These are phyloP conservation scores for Russula brevipes DNA, from an alignment of 768 basidiomycete genomes.

Conservation along the genomic window DNA sequence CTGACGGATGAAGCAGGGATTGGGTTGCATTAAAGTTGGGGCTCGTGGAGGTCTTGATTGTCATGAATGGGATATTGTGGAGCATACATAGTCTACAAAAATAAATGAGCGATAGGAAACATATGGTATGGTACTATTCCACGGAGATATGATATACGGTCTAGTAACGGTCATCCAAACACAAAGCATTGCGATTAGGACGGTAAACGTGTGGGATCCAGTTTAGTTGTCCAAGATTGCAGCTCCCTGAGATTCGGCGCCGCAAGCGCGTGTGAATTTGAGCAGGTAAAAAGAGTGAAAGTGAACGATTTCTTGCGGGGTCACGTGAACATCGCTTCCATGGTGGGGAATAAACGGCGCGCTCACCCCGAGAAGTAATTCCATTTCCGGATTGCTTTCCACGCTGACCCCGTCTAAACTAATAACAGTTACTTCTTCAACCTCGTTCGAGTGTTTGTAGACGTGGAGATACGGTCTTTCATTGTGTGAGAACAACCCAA, in stretches of 20 bases:
- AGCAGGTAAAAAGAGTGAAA: slow-evolving; percentile 87
- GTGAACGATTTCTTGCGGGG: slow-evolving; percentile 65
- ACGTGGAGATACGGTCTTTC: slow-evolving; percentile 84
- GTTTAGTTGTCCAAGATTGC: slow-evolving; percentile 75
- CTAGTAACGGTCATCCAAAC: slow-evolving; percentile 8
- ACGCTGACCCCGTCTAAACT: slow-evolving; percentile 82
- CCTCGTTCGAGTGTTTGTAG: slow-evolving; percentile 77
- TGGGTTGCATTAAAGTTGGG: background rate
- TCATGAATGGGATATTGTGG: slow-evolving; percentile 19
- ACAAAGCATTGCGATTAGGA: slow-evolving; percentile 15
- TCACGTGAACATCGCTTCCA: background rate
- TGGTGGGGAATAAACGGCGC: background rate
- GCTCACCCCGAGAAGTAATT: slow-evolving; percentile 67
- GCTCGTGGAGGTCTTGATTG: slow-evolving; percentile 18
- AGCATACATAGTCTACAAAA: slow-evolving; percentile 23
- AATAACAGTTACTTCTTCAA: slow-evolving; percentile 78
- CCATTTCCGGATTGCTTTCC: slow-evolving; percentile 82
- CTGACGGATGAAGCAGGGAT: too few species aligned
- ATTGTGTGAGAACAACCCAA: background rate
- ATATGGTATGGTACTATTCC: slow-evolving; percentile 20
- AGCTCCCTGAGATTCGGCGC: slow-evolving; percentile 80
- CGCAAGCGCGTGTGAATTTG: slow-evolving; percentile 86
- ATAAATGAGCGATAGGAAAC: slow-evolving; percentile 26
- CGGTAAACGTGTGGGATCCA: slow-evolving; percentile 66
- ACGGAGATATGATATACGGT: slow-evolving; percentile 22